Evolutionary conservation across 768 basidiomycete genomes (phyloP), one percentile per base, ranked within the genome.

Genomic region (Leccinum uliginosum): DNA sequence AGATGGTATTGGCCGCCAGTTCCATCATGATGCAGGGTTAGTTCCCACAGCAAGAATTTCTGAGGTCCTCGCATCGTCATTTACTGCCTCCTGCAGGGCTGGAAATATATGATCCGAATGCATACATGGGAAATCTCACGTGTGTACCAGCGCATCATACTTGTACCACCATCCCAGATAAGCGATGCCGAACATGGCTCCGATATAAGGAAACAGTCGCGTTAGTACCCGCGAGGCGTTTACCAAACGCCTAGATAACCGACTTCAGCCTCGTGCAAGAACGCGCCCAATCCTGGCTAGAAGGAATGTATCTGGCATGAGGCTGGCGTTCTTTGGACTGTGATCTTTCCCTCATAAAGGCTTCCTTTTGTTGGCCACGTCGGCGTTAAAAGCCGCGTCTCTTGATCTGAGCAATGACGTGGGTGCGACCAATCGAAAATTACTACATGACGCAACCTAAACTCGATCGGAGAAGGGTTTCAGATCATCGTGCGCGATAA

Each of bases 361-460:
- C 15, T 24, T 66, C 61, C 67, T 43, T 59, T 67, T 67, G 57
- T 66, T 11, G 27, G 3, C n/a, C 14, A 19, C 45, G 51, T n/a
- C 35, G 35, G 35, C 17, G 32, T 23, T 10, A 12, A 23, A 50
- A 5, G 27, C 9, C 27, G n/a, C 40, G 14, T 44, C 21, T 44
- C 48, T 29, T 12, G 19, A n/a, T 23, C n/a, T 34, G 24, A 43
- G 19, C 40, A 12, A 43, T 10, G 11, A 21, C 40, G n/a, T 43
- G 40, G 40, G 19, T 43, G 6, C 40, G 19, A 43, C 11, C 19
- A 43, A 19, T 43, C 2, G 11, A 43, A 21, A 11, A 19, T 10
- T 2, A 43, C 40, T 43, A 19, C 19, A 19, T 19, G 19, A 43
- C 40, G 11, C 40, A 51, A 38, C 53, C 50, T 53, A 9, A 27